phyloP scores from a whole-genome alignment of 2,329 filamentous ascomycete genomes.

The Myriosclerotinia curreyana region DNA sequence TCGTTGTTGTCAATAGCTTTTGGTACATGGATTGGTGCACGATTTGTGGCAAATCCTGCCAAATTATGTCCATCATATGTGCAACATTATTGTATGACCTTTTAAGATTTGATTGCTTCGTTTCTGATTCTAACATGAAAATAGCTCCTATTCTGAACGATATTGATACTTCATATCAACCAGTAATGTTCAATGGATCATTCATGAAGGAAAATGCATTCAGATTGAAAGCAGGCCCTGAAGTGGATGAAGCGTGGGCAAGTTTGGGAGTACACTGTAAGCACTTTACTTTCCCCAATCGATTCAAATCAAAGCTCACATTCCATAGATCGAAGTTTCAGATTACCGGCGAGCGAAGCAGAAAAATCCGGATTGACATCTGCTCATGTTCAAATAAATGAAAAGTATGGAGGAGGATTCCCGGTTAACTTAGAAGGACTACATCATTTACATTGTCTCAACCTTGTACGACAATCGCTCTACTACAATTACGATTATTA shows the following conservation, averaged over 20 bases:
- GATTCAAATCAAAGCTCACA: not conserved
- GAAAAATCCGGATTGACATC: slow-evolving; percentile 44
- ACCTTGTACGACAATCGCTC: slow-evolving; percentile 51
- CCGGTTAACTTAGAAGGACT: slow-evolving; percentile 48
- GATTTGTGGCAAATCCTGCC: slow-evolving; percentile 17
- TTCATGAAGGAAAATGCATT: slow-evolving; percentile 52
- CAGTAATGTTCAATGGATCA: slow-evolving; percentile 50
- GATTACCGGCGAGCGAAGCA: slow-evolving; percentile 44
- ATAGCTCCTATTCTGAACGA: slow-evolving; percentile 42
- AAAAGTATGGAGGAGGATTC: slow-evolving; percentile 52
- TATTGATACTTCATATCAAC: slow-evolving; percentile 44
- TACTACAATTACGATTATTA: slow-evolving; percentile 56
- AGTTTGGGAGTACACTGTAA: slow-evolving; percentile 50
- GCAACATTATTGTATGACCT: slow-evolving; percentile 25
- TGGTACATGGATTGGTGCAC: slow-evolving; percentile 23
- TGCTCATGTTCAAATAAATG: slow-evolving; percentile 51
- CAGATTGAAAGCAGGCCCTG: slow-evolving; percentile 46
- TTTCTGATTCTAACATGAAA: slow-evolving; percentile 16
- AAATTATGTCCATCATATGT: slow-evolving; percentile 24
- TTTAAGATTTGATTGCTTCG: not conserved
- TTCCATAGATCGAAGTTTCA: slow-evolving; percentile 38
- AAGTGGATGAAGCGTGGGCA: slow-evolving; percentile 53
- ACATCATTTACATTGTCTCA: slow-evolving; percentile 52
- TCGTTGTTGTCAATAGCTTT: slow-evolving; percentile 21
- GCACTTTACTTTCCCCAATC: not conserved